These are phyloP conservation scores for Stagonosporopsis rhizophila DNA, from an alignment of 2,329 filamentous ascomycete genomes.

Conservation along the genomic window DNA sequence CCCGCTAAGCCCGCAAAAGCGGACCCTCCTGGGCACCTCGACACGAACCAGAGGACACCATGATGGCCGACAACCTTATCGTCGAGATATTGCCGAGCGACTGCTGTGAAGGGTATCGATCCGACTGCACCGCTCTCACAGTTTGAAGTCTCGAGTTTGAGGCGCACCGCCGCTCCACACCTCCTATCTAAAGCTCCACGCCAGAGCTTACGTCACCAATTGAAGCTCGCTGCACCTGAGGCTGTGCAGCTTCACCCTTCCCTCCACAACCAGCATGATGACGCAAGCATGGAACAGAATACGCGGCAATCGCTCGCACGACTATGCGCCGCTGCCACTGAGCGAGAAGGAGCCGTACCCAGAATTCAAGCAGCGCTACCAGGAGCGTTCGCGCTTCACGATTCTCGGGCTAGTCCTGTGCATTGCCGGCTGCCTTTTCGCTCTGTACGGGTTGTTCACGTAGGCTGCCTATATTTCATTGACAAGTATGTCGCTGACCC, in stretches of 20 bases:
- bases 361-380: slow-evolving; percentile 27
- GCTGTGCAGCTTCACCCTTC: not conserved
- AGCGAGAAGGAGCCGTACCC: slow-evolving; percentile 36
- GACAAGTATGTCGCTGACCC: slow-evolving; percentile 16
- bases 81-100: not conserved
- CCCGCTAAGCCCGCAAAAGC: slow-evolving; percentile 10
- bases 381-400: slow-evolving; percentile 17
- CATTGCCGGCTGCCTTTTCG: slow-evolving; percentile 25
- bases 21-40: slow-evolving; percentile 6
- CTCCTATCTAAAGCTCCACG: not conserved
- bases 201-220: slow-evolving; percentile 12
- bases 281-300: slow-evolving; percentile 40
- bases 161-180: not conserved
- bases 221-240: not conserved
- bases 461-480: slow-evolving; percentile 13
- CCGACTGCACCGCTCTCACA: not conserved
- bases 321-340: slow-evolving; percentile 41
- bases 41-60: slow-evolving; percentile 8
- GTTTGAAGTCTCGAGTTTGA: not conserved
- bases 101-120: not conserved
- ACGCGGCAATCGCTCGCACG: slow-evolving; percentile 30
- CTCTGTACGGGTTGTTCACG: slow-evolving; percentile 36
- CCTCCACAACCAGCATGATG: slow-evolving; percentile 26
- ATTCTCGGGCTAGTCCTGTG: slow-evolving; percentile 26
- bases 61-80: slow-evolving; percentile 13